These are phyloP conservation scores for Phylloporus gajari DNA, from an alignment of 1,284 basidiomycete species.

Conservation along the genomic window DNA sequence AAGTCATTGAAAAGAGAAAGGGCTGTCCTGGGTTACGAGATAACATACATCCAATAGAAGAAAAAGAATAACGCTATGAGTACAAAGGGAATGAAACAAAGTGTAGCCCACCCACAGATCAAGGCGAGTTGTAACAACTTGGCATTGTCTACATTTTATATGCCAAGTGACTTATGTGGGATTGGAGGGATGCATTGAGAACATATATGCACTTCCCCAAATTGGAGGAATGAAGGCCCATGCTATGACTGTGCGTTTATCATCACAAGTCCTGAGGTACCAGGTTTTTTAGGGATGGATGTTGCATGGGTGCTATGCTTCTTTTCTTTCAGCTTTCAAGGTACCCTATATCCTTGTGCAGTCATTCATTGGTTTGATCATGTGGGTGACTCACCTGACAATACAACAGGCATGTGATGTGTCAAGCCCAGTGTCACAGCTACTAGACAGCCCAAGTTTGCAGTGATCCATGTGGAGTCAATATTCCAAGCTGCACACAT, in stretches of 20 bases:
- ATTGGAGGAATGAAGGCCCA: not conserved
- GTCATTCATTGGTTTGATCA: not conserved
- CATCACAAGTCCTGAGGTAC: not conserved
- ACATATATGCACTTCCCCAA: not conserved
- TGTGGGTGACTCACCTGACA: not conserved
- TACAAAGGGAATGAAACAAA: no score
- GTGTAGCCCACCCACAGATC: no score
- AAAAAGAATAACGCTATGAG: no score
- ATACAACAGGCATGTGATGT: not conserved
- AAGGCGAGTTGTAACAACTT: no score
- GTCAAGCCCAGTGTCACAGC: not conserved
- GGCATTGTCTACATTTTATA: not conserved
- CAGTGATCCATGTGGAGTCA: not conserved
- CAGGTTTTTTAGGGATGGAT: not conserved
- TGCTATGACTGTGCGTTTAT: not conserved
- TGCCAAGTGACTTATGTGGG: not conserved
- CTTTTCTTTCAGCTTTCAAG: not conserved
- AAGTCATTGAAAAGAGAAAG: no score
- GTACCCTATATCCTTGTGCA: not conserved
- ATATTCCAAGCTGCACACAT: not conserved
- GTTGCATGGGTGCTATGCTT: not conserved
- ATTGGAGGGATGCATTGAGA: not conserved
- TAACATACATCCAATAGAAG: no score
- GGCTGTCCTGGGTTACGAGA: no score
- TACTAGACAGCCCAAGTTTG: not conserved